These are phyloP conservation scores for Cicer judaicum DNA, from an alignment of 306 rosid genomes.

Conservation along the genomic window DNA sequence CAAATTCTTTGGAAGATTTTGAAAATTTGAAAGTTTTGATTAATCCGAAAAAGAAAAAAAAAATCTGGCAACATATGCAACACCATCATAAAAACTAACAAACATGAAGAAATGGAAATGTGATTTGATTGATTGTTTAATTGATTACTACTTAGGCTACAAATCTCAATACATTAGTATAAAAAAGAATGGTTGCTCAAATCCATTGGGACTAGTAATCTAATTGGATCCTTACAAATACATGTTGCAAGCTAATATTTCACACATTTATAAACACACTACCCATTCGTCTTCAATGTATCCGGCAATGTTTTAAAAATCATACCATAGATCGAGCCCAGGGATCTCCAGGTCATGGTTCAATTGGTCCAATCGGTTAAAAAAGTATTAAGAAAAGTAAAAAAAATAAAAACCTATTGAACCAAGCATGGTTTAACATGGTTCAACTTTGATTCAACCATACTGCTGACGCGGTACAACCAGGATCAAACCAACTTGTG, in stretches of 20 bases:
- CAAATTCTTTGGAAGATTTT: not conserved
- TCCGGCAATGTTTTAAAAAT: too few species aligned
- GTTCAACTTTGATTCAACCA: too few species aligned
- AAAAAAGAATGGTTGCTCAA: conserved; percentile 4
- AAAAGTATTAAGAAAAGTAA: too few species aligned
- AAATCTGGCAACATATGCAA: conserved; percentile 25
- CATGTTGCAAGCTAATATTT: not conserved
- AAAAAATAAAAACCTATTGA: too few species aligned
- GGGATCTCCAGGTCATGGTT: too few species aligned
- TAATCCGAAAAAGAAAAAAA: not conserved
- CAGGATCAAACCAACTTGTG: too few species aligned
- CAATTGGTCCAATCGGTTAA: too few species aligned
- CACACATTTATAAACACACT: not conserved
- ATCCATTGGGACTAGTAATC: not conserved
- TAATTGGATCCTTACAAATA: not conserved
- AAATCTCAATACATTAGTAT: not conserved
- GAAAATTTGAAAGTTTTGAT: conserved; percentile 21
- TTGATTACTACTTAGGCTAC: not conserved
- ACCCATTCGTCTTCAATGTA: too few species aligned
- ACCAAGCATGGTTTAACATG: too few species aligned
- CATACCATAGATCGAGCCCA: too few species aligned
- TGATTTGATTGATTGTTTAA: not conserved
- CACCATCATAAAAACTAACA: conserved; percentile 11
- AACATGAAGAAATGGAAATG: not conserved
- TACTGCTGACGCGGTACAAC: too few species aligned